Conservation (phyloP, 164 flowering plant species). For the Berberis vulgaris region DNA sequence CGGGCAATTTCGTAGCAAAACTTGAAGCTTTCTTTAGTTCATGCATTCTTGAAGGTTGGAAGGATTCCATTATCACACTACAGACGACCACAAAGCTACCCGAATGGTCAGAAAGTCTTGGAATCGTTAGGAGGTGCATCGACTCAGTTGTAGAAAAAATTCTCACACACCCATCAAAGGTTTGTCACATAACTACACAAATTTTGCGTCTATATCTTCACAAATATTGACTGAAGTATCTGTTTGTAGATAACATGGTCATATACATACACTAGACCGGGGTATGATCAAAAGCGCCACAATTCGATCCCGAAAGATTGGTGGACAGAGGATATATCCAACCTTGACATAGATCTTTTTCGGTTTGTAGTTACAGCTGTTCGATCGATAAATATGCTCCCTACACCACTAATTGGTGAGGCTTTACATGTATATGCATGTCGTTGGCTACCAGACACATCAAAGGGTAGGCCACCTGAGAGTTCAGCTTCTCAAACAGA, state of each 20-base stretch:
- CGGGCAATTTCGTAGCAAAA: conserved; percentile 57
- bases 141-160: conserved; percentile 74
- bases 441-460: conserved; percentile 52
- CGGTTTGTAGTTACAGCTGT: conserved; percentile 43
- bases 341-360: conserved; percentile 62
- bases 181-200: conserved; percentile 3
- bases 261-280: conserved; percentile 81
- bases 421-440: conserved; percentile 84
- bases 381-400: conserved; percentile 41
- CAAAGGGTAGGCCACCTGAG: conserved; percentile 19
- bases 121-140: conserved; percentile 58
- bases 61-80: conserved; percentile 62
- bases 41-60: conserved; percentile 89
- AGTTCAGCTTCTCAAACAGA: conserved; percentile 26
- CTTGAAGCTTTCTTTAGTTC: conserved; percentile 73
- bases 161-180: conserved; percentile 58
- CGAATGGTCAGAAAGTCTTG: conserved; percentile 72
- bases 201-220: background rate
- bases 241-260: conserved; percentile 75
- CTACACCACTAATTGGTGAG: conserved; percentile 77
- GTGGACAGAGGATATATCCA: conserved; percentile 93
- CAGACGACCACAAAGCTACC: conserved; percentile 38
- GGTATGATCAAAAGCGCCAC: conserved; percentile 42
- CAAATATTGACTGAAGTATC: too few relatives aligned
- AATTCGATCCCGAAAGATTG: conserved; percentile 73